These are phyloP conservation scores for Phylloporus rhodoxanthus DNA, from an alignment of 768 basidiomycete genomes.

Conservation along the genomic window DNA sequence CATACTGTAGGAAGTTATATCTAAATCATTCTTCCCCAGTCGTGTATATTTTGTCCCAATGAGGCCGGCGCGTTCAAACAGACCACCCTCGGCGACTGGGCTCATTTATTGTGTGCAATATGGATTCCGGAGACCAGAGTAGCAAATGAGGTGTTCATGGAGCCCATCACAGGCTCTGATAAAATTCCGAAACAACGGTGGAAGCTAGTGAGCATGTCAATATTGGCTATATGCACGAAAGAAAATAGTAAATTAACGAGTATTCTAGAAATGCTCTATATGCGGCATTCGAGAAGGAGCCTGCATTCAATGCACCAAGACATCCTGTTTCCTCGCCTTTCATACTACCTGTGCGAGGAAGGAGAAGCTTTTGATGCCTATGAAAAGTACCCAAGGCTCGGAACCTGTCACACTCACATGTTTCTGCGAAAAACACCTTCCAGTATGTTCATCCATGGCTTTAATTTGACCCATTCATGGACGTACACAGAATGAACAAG, in stretches of 20 bases:
- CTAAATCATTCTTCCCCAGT: conserved; percentile 37
- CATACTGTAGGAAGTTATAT: neutral
- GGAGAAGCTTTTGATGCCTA: conserved; percentile 76
- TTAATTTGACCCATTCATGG: neutral
- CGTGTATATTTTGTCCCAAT: conserved; percentile 92
- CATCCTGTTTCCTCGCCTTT: conserved; percentile 87
- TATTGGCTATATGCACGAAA: neutral
- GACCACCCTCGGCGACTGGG: conserved; percentile 88
- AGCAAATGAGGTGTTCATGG: conserved; percentile 95
- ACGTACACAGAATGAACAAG: conserved; percentile 55
- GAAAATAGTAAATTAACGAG: conserved; percentile 7
- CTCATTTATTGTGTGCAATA: conserved; percentile 92
- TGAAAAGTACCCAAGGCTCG: conserved; percentile 75
- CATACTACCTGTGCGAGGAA: conserved; percentile 92
- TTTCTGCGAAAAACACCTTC: conserved; percentile 87
- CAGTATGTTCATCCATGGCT: conserved; percentile 44
- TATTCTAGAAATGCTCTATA: conserved; percentile 51
- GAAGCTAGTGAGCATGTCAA: conserved; percentile 68
- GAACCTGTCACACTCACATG: conserved; percentile 70
- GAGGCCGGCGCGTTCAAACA: conserved; percentile 99
- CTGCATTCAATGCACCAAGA: conserved; percentile 93
- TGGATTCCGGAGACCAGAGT: conserved; percentile 95
- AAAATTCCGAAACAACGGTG: conserved; percentile 84
- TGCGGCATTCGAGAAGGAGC: conserved; percentile 67
- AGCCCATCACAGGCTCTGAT: conserved; percentile 88